Conservation (phyloP, 2,329 filamentous ascomycete species). For the Zymoseptoria tritici region DNA sequence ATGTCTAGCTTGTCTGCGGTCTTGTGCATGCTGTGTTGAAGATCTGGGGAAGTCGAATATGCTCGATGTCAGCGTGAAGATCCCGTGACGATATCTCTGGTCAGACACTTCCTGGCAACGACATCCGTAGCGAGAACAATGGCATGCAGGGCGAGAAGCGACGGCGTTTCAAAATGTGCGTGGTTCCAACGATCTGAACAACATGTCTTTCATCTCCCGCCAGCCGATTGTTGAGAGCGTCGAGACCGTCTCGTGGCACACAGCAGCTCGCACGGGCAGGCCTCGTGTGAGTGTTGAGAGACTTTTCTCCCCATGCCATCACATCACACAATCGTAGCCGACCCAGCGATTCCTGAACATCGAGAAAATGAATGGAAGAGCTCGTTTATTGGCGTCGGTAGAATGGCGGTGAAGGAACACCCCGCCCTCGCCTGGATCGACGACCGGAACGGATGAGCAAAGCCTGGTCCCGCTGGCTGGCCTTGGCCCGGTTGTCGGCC, state of each 20-base stretch:
- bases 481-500: not conserved
- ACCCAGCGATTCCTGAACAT: not conserved
- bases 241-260: not conserved
- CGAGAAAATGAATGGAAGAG: not conserved
- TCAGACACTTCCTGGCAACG: not conserved
- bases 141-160: conserved; percentile 4
- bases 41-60: conserved; percentile 9
- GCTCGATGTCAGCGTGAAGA: not conserved
- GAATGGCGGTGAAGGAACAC: not conserved
- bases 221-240: not conserved
- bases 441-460: not conserved
- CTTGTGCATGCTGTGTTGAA: conserved; percentile 6
- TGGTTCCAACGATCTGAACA: not conserved
- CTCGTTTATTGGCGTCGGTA: not conserved
- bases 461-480: not conserved
- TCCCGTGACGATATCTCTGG: not conserved
- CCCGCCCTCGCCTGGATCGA: not conserved
- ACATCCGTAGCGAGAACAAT: conserved; percentile 13
- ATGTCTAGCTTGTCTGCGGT: not conserved
- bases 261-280: not conserved
- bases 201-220: not conserved
- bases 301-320: not conserved
- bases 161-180: not conserved
- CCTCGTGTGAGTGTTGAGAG: not conserved
- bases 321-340: not conserved